Conservation (phyloP, 305 asterid genomes). For the Fraxinus latifolia region DNA sequence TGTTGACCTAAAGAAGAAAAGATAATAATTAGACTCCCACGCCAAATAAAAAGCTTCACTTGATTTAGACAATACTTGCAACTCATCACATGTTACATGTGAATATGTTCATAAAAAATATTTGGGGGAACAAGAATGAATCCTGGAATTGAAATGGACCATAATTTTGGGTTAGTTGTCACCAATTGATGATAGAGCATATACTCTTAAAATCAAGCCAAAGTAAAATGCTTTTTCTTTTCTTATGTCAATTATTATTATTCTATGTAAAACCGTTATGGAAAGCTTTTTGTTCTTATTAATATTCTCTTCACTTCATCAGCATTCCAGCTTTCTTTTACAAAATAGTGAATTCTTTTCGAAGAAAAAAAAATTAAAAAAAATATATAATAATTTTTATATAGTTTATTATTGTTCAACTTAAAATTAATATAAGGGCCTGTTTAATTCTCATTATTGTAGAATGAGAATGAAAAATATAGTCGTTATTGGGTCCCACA, state of each 20-base stretch:
- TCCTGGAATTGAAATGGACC: background rate
- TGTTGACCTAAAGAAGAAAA: background rate
- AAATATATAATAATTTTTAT: too few relatives aligned
- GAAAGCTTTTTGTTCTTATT: background rate
- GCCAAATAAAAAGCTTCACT: background rate
- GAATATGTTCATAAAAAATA: background rate
- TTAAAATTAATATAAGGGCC: too few relatives aligned
- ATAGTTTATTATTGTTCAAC: too few relatives aligned
- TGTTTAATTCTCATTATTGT: too few relatives aligned
- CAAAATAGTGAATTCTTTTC: background rate
- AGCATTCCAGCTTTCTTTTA: background rate
- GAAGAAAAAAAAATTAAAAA: background rate
- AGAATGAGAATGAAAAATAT: too few relatives aligned
- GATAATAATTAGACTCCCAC: background rate
- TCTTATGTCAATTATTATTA: background rate
- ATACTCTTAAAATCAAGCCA: background rate
- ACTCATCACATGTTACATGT: constrained; percentile 1
- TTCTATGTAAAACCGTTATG: background rate
- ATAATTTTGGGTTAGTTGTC: background rate
- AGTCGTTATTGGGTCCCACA: too few relatives aligned
- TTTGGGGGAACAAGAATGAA: background rate
- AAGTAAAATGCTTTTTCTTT: background rate
- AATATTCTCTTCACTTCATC: background rate
- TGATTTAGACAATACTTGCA: background rate
- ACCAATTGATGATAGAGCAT: background rate